Evolutionary conservation across 768 basidiomycete species (phyloP), one percentile per base, ranked within the genome.

Genomic region (Pilatotrama ljubarskyi): DNA sequence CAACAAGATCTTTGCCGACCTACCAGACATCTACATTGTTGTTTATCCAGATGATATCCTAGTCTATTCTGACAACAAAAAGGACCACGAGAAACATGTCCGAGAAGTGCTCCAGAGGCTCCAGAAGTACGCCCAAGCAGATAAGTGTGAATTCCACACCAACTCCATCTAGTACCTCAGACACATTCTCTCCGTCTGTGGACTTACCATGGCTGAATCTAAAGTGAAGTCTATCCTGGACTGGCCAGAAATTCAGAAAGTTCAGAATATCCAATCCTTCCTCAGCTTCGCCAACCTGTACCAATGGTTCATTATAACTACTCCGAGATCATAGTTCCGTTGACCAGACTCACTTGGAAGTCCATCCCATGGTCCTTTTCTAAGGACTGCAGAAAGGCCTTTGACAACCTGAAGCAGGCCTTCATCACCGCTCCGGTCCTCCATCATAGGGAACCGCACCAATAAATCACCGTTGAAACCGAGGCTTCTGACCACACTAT

Each of bases 141-240:
- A 69, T 17, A 76, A 76, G 59, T 75, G 70, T 43, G 69, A 74
- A 46, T 80, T 78, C 55, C 67, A 77, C 63, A 60, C 65, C 6
- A 42, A 67, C 5, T 55, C 70, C n/a, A 74, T 81, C 10, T 72
- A 78, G 51, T 81, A 76, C 67, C 70, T 82, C 1, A 77, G 81
- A 4, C 75, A 74, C 59, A 62, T 80, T 36, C 63, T 81, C 48
- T 48, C 59, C 10, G 58, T 64, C 5, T 61, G 69, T 3, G 67
- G 70, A n/a, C 61, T 80, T 35, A 29, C 36, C 13, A 81, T 82
- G 77, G 71, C 76, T 51, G 68, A 69, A 1, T 63, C 58, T 9
- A 84, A 83, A 66, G 61, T 83, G 22, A 44, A 73, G 5, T 66
- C 65, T 1, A 71, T 74, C 18, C 10, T 51, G 1, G 55, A 70